These are phyloP conservation scores for Dujonia santamariae DNA, from an alignment of 1,139 yeast genomes.

Conservation along the genomic window DNA sequence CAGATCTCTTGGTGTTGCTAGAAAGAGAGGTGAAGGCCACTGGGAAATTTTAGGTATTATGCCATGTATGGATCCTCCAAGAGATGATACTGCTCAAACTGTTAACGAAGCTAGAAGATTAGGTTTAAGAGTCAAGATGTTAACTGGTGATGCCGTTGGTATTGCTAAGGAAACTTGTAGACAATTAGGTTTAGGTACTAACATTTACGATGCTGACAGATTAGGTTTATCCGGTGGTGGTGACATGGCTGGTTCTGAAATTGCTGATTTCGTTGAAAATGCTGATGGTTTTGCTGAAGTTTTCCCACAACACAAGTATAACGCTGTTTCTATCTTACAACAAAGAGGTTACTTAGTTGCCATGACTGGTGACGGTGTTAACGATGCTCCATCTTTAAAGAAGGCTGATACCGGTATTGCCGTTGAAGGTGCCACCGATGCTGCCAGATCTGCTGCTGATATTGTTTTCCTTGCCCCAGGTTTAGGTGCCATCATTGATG, in stretches of 20 bases:
- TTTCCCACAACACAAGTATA: slow-evolving; percentile 95
- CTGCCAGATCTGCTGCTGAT: slow-evolving; percentile 96
- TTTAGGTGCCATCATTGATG: slow-evolving; percentile 92
- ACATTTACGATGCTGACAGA: slow-evolving; percentile 97
- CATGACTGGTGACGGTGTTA: slow-evolving; percentile 98
- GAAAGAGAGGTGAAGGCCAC: slow-evolving; percentile 99
- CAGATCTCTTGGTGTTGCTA: slow-evolving; percentile 98
- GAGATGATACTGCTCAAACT: slow-evolving; percentile 97
- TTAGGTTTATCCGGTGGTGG: slow-evolving; percentile 95
- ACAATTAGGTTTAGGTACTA: slow-evolving; percentile 95
- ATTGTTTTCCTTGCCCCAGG: slow-evolving; percentile 96
- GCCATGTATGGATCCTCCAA: slow-evolving; percentile 99
- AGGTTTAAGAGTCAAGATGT: slow-evolving; percentile 96
- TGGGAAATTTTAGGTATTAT: slow-evolving; percentile 97
- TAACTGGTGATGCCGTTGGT: slow-evolving; percentile 99
- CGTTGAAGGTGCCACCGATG: slow-evolving; percentile 96
- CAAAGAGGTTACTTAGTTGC: slow-evolving; percentile 94
- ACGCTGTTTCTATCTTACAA: slow-evolving; percentile 86
- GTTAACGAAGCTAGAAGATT: slow-evolving; percentile 88
- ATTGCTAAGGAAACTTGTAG: slow-evolving; percentile 98
- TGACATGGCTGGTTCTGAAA: slow-evolving; percentile 94
- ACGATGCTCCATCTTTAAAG: slow-evolving; percentile 95
- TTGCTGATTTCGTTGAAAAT: slow-evolving; percentile 92
- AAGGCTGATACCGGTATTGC: slow-evolving; percentile 98
- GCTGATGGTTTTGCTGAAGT: slow-evolving; percentile 98